Base-by-base conservation (phyloP, 495 filamentous ascomycete species). In the Aspergillus olivimuriae region DNA sequence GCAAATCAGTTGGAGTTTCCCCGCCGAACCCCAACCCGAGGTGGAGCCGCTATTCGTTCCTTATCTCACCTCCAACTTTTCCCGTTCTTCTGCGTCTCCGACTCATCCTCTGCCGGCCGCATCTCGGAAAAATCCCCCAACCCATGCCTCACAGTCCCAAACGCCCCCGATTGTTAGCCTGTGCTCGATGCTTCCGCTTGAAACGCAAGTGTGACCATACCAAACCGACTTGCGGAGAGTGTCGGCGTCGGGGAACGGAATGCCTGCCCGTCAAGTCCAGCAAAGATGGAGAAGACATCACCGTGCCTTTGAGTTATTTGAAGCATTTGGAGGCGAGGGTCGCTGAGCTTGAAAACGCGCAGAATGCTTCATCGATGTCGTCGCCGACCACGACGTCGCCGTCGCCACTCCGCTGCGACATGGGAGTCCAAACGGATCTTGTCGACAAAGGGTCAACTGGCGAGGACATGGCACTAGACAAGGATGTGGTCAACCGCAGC, bases 121-220 rank as follows among this genome's bases (percentile, higher is more conserved):
- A 18, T 22, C 9, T 37, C 11, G 8, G 5, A 10, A 19, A 15
- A 1, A 2, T 78, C 82, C 11, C 3, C 9, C 26, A 16, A 34
- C 37, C 8, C 33, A 47, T 47, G 44, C 37, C 44, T 28, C 20
- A 18, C 17, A 20, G 14, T 34, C 4, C 26, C 23, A 26, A 41
- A 41, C 37, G 9, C 15, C 30, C 37, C 4, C 33, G 44, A 32
- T 15, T 34, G 9, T 16, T 60, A 34, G 61, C 61, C 36, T 64
- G 61, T 36, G 48, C 54, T 31, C 61, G 61, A 41, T 64, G 61
- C 30, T 64, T 64, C 36, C 61, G 56, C 7, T 41, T 62, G 12
- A 64, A 64, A 41, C 56, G 61, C 9, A 62, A 53, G 55, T 64
- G 61, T 53, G 61, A 64, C 33, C 61, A 64, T 47, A 52, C 39